Evolutionary conservation across 2,329 filamentous ascomycete species (phyloP).

Genomic region (Pyricularia sp.): DNA sequence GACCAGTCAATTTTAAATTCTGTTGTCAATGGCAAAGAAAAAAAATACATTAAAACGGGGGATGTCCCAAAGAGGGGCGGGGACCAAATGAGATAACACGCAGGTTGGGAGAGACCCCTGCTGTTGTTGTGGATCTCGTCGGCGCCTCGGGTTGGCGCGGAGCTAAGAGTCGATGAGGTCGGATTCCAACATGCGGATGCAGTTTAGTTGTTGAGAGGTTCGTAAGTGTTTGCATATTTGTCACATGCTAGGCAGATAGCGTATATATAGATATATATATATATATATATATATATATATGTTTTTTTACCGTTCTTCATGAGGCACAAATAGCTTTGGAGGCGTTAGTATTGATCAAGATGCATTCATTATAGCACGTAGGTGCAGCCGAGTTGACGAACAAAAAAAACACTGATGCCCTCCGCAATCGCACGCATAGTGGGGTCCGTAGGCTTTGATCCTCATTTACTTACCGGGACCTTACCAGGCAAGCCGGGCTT

Average conservation of each 20-base stretch:
- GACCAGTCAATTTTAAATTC: background rate
- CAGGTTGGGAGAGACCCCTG: background rate
- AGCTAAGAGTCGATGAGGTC: background rate
- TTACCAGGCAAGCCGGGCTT: background rate
- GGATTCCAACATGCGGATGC: background rate
- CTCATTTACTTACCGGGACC: background rate
- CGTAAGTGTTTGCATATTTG: too few species aligned
- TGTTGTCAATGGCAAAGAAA: background rate
- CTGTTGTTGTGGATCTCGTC: background rate
- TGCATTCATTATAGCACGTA: background rate
- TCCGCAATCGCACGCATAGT: background rate
- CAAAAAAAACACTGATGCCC: background rate
- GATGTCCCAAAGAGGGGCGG: background rate
- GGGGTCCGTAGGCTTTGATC: background rate
- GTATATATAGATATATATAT: too few species aligned
- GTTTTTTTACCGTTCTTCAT: too few species aligned
- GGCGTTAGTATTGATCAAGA: background rate
- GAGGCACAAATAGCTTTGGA: background rate
- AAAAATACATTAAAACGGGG: background rate
- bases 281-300: too few species aligned
- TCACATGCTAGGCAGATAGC: too few species aligned
- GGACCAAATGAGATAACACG: background rate
- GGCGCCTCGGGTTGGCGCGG: background rate
- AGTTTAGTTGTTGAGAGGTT: background rate
- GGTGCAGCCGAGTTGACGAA: too few species aligned